Percentiles rank a stretch among this genome's conserved stretches.
These are phyloP conservation scores for Trifolium pratense DNA, from an alignment of 306 rosid species.

Conservation along the genomic window DNA sequence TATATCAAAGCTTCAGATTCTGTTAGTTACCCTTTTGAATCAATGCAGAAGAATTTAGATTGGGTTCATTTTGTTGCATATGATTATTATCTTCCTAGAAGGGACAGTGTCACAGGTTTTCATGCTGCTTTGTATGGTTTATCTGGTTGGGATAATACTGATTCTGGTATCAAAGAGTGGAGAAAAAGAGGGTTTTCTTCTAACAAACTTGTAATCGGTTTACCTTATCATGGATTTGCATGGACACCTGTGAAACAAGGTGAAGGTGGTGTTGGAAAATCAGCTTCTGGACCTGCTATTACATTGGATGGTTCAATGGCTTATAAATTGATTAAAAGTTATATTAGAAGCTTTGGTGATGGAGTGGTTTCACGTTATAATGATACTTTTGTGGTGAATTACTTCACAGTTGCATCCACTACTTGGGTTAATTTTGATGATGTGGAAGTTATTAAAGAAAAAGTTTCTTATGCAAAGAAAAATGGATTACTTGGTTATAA, in stretches of 20 bases:
- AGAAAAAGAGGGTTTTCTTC: constrained; percentile 45
- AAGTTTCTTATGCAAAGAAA: constrained; percentile 59
- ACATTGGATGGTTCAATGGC: constrained; percentile 49
- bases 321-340: constrained; percentile 48
- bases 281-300: constrained; percentile 48
- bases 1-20: constrained; percentile 37
- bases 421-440: constrained; percentile 61
- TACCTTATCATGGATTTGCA: constrained; percentile 63
- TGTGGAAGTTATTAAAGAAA: constrained; percentile 51
- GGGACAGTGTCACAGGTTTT: constrained; percentile 42
- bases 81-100: constrained; percentile 44
- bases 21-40: constrained; percentile 46
- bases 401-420: constrained; percentile 45
- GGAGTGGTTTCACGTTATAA: constrained; percentile 41
- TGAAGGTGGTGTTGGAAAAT: constrained; percentile 42
- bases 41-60: constrained; percentile 50
- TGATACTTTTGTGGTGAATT: constrained; percentile 49
- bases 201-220: constrained; percentile 49
- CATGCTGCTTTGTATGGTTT: constrained; percentile 60
- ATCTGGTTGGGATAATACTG: constrained; percentile 40
- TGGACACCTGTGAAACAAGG: constrained; percentile 48
- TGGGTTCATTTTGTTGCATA: constrained; percentile 55
- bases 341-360: constrained; percentile 47
- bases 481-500: constrained; percentile 56
- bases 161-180: constrained; percentile 58